Percentiles rank a stretch among this genome's conserved stretches.
These are phyloP conservation scores for Cyclotella baltica DNA, from an alignment of 108 stramenopile genomes.

Conservation along the genomic window DNA sequence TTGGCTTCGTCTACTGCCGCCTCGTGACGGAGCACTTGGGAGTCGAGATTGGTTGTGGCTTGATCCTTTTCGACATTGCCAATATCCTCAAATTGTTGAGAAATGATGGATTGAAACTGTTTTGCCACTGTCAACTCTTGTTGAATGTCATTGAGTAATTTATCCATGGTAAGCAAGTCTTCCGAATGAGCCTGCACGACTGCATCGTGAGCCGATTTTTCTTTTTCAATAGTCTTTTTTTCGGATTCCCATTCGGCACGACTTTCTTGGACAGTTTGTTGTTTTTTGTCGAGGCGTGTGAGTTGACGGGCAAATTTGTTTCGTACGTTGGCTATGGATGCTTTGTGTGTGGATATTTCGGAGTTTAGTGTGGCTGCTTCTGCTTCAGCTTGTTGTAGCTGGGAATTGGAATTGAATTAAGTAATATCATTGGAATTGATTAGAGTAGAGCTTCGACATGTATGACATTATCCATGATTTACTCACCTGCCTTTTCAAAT, in stretches of 20 bases:
- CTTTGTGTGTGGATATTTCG: slow-evolving; percentile 69
- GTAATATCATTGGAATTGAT: not conserved
- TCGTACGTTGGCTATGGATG: slow-evolving; percentile 67
- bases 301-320: slow-evolving; percentile 83
- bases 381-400: slow-evolving; percentile 60
- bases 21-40: slow-evolving; percentile 77
- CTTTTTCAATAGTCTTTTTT: slow-evolving; percentile 55
- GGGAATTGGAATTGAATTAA: not conserved
- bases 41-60: slow-evolving; percentile 57
- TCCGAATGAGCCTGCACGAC: slow-evolving; percentile 80
- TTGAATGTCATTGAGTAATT: slow-evolving; percentile 60
- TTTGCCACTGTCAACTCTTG: slow-evolving; percentile 63
- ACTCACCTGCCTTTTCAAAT: slow-evolving; percentile 55
- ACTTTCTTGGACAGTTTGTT: slow-evolving; percentile 67
- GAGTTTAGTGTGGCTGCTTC: slow-evolving; percentile 66
- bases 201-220: slow-evolving; percentile 72
- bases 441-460: too few relatives aligned
- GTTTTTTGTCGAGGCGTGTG: slow-evolving; percentile 80
- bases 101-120: slow-evolving; percentile 66
- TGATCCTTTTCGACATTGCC: slow-evolving; percentile 31
- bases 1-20: slow-evolving; percentile 79
- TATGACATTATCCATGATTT: too few relatives aligned
- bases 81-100: slow-evolving; percentile 58
- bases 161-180: slow-evolving; percentile 66
- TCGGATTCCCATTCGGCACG: slow-evolving; percentile 84